These are phyloP conservation scores for Sphaerulina vaccinii DNA, from an alignment of 2,329 filamentous ascomycete species.

Conservation along the genomic window DNA sequence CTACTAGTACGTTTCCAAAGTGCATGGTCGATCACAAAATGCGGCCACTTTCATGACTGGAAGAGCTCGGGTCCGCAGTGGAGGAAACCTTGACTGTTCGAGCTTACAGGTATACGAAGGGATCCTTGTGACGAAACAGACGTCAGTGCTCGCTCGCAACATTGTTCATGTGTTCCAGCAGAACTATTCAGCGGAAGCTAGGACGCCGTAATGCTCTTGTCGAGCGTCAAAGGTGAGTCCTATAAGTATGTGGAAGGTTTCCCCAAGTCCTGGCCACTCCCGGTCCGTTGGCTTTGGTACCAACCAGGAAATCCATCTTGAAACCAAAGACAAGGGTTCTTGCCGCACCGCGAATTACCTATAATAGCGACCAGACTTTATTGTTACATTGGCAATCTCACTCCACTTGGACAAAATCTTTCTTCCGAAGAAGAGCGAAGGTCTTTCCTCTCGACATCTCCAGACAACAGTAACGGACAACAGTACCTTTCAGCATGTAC, in stretches of 20 bases:
- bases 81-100: neutral
- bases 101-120: neutral
- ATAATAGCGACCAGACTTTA: neutral
- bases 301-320: neutral
- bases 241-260: constrained; percentile 2
- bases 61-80: too few relatives aligned
- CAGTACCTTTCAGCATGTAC: constrained; percentile 6
- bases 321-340: neutral
- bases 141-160: constrained; percentile 6
- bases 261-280: neutral
- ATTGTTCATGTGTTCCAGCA: neutral
- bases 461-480: constrained; percentile 1
- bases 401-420: neutral
- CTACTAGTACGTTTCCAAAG: neutral
- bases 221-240: neutral
- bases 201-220: neutral
- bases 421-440: neutral
- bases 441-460: neutral
- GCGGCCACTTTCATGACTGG: neutral
- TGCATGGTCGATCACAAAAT: neutral
- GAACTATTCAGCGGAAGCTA: neutral
- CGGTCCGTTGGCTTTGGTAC: neutral
- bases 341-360: neutral
- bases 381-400: neutral
- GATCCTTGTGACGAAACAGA: constrained; percentile 10